A percentile compares a stretch with the other conserved stretches of the same genome.
Evolutionary conservation across 495 filamentous ascomycete species (phyloP).

Genomic region (Aspergillus avenaceus): DNA sequence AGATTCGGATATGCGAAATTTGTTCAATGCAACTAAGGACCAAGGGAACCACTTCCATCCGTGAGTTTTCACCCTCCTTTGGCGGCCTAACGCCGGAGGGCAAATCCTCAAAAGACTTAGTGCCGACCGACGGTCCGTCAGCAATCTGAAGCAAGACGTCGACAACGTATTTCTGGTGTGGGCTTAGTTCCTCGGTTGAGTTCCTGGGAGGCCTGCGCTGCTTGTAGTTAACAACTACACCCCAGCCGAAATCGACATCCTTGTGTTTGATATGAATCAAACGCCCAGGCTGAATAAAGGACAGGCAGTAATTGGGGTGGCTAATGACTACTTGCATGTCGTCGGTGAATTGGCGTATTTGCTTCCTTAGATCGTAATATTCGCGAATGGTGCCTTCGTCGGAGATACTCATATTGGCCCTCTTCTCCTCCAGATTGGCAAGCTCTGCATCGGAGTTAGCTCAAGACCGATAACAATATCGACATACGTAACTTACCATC

Average conservation of each 20-base stretch:
- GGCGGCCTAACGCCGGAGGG: slow-evolving; percentile 62
- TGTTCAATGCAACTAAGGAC: slow-evolving; percentile 76
- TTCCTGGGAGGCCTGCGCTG: slow-evolving; percentile 56
- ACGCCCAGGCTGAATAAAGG: slow-evolving; percentile 77
- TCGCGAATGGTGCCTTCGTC: slow-evolving; percentile 88
- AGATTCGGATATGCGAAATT: slow-evolving; percentile 72
- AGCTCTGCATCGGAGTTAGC: slow-evolving; percentile 53
- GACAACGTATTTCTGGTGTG: slow-evolving; percentile 71
- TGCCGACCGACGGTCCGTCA: slow-evolving; percentile 51
- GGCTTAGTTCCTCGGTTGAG: slow-evolving; percentile 57
- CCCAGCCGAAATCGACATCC: slow-evolving; percentile 88
- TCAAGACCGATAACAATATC: not conserved
- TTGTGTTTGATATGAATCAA: slow-evolving; percentile 77
- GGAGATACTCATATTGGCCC: slow-evolving; percentile 65
- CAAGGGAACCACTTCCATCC: slow-evolving; percentile 83
- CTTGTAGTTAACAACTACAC: slow-evolving; percentile 69
- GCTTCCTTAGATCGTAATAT: slow-evolving; percentile 82
- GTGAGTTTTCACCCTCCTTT: slow-evolving; percentile 57
- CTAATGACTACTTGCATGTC: slow-evolving; percentile 87
- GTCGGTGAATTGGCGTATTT: slow-evolving; percentile 72
- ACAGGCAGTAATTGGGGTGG: slow-evolving; percentile 77
- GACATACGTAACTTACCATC: slow-evolving; percentile 39
- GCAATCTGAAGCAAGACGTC: slow-evolving; percentile 79
- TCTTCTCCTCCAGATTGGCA: slow-evolving; percentile 65
- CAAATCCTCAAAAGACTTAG: slow-evolving; percentile 55